These are phyloP conservation scores for Aureobasidium melanogenum DNA, from an alignment of 2,329 filamentous ascomycete genomes.

Conservation along the genomic window DNA sequence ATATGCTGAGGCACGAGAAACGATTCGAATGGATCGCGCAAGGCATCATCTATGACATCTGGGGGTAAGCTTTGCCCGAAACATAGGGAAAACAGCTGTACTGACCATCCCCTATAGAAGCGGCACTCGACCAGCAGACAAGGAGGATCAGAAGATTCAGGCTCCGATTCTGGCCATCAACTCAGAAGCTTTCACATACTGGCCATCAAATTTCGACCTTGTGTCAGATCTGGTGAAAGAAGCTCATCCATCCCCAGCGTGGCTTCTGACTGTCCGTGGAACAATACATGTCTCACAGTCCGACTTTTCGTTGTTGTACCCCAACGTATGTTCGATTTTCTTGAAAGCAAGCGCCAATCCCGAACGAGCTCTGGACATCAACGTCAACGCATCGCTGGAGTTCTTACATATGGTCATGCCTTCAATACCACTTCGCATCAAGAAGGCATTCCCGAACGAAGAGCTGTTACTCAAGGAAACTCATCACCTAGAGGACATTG, in stretches of 20 bases:
- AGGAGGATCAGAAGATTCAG: slow-evolving; percentile 30
- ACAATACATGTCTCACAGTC: slow-evolving; percentile 58
- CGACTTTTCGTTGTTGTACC: slow-evolving; percentile 58
- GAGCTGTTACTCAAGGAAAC: slow-evolving; percentile 33
- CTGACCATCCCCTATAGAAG: slow-evolving; percentile 26
- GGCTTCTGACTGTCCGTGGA: slow-evolving; percentile 43
- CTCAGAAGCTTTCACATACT: slow-evolving; percentile 62
- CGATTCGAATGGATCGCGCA: slow-evolving; percentile 51
- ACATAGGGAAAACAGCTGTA: slow-evolving; percentile 6
- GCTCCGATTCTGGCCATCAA: slow-evolving; percentile 56
- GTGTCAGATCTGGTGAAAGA: slow-evolving; percentile 50
- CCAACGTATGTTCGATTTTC: slow-evolving; percentile 47
- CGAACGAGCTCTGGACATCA: slow-evolving; percentile 53
- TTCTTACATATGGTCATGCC: slow-evolving; percentile 50
- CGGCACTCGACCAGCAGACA: slow-evolving; percentile 33
- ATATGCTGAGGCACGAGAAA: slow-evolving; percentile 47
- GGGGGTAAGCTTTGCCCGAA: slow-evolving; percentile 40
- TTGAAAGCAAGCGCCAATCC: slow-evolving; percentile 58
- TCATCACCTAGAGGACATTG: slow-evolving; percentile 36
- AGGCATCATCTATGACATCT: slow-evolving; percentile 58
- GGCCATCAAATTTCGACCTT: slow-evolving; percentile 54
- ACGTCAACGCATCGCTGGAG: slow-evolving; percentile 53
- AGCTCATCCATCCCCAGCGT: slow-evolving; percentile 39
- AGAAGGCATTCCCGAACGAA: slow-evolving; percentile 46
- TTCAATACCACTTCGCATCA: slow-evolving; percentile 38